A percentile compares a stretch with the other conserved stretches of the same genome.
Conservation (phyloP, 495 filamentous ascomycete genomes). For the Xylaria palmicola region DNA sequence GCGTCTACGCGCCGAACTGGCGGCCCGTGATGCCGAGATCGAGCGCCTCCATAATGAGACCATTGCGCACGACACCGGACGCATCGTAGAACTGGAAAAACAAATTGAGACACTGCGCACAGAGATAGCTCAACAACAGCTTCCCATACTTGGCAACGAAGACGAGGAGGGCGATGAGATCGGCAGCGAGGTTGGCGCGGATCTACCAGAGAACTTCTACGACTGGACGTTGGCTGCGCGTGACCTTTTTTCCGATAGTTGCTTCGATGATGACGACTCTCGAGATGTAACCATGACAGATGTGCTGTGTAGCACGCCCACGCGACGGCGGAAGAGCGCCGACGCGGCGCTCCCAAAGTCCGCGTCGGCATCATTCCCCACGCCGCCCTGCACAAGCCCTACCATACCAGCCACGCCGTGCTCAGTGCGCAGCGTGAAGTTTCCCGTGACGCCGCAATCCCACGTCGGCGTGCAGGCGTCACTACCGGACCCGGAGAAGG, state of each 20-base stretch:
- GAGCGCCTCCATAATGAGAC: conserved; percentile 52
- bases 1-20: conserved; percentile 53
- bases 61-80: conserved; percentile 37
- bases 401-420: conserved; percentile 22
- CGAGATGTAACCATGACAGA: conserved; percentile 40
- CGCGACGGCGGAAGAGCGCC: conserved; percentile 20
- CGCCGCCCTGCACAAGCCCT: conserved; percentile 51
- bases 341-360: background rate
- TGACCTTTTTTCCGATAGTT: conserved; percentile 43
- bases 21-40: conserved; percentile 50
- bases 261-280: conserved; percentile 39
- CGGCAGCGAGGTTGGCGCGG: background rate
- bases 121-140: conserved; percentile 28
- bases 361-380: conserved; percentile 42
- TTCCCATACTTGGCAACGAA: conserved; percentile 17
- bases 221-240: conserved; percentile 45
- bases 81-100: conserved; percentile 42
- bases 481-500: conserved; percentile 46
- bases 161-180: conserved; percentile 18
- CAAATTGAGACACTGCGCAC: conserved; percentile 38
- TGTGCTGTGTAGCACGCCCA: conserved; percentile 43
- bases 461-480: conserved; percentile 36
- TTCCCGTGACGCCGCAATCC: conserved; percentile 40
- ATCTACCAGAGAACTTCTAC: conserved; percentile 22
- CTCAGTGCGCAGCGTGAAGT: conserved; percentile 19